phyloP scores from a whole-genome alignment of 2,329 filamentous ascomycete genomes.

The Aureobasidium sp. region DNA sequence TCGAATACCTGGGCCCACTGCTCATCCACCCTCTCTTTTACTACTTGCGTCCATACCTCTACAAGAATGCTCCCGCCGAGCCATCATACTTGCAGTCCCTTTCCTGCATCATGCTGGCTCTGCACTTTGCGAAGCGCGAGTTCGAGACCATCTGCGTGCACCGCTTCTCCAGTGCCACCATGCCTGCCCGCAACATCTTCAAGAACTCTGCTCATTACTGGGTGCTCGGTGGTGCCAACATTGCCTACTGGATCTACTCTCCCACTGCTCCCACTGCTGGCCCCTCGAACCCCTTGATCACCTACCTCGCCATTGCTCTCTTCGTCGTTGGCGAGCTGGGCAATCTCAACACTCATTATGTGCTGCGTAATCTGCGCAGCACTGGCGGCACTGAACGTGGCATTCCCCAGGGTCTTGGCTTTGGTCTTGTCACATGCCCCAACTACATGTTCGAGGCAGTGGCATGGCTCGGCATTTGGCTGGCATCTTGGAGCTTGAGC shows the following conservation, averaged over 20 bases:
- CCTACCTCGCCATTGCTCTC: constrained; percentile 62
- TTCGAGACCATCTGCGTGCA: constrained; percentile 90
- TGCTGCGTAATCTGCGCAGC: constrained; percentile 69
- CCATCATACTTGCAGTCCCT: constrained; percentile 65
- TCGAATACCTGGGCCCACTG: constrained; percentile 91
- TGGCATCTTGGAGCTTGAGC: constrained; percentile 72
- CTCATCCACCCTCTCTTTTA: constrained; percentile 74
- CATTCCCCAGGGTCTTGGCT: constrained; percentile 80
- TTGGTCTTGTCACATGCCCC: constrained; percentile 82
- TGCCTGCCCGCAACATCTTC: constrained; percentile 86
- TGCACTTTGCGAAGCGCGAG: constrained; percentile 94
- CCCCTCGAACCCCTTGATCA: constrained; percentile 45
- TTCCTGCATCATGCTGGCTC: constrained; percentile 63
- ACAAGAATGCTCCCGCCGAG: constrained; percentile 43
- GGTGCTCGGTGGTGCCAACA: constrained; percentile 70
- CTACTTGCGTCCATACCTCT: constrained; percentile 64
- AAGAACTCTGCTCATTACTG: constrained; percentile 97
- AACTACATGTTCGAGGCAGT: constrained; percentile 94
- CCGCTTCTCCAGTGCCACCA: constrained; percentile 89
- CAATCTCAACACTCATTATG: constrained; percentile 74
- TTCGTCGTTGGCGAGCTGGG: constrained; percentile 71
- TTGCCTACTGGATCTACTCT: constrained; percentile 78
- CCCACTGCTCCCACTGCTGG: constrained; percentile 59
- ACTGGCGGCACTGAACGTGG: constrained; percentile 77
- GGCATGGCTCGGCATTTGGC: constrained; percentile 75